Conservation (phyloP, 129 eudicot species). For the Lactuca sativa region DNA sequence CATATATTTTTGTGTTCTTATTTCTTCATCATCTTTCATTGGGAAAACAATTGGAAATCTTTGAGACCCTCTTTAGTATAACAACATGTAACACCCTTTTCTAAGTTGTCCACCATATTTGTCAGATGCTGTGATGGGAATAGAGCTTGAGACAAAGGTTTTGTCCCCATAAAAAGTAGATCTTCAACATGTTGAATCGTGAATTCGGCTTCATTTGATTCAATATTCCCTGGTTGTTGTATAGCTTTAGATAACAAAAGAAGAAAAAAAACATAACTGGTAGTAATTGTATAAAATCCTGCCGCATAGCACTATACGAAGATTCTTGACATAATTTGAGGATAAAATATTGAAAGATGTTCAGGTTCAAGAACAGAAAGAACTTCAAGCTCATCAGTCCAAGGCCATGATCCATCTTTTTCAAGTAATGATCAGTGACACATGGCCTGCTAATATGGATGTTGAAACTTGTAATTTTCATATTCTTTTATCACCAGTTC, state of each 20-base stretch:
- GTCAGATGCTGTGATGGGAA: constrained; percentile 84
- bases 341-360: constrained; percentile 61
- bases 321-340: constrained; percentile 73
- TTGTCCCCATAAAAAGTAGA: constrained; percentile 54
- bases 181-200: constrained; percentile 69
- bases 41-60: background rate
- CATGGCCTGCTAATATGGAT: constrained; percentile 95
- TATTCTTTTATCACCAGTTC: constrained; percentile 69
- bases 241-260: background rate
- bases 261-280: background rate
- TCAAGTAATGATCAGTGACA: constrained; percentile 77
- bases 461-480: constrained; percentile 87
- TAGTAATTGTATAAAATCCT: constrained; percentile 41
- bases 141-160: constrained; percentile 67
- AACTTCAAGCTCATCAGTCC: constrained; percentile 80
- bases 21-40: too few species aligned
- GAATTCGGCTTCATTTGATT: constrained; percentile 78
- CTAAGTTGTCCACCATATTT: constrained; percentile 76
- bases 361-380: constrained; percentile 72
- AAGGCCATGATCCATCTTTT: constrained; percentile 73
- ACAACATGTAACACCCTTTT: constrained; percentile 57
- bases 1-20: too few species aligned
- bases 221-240: constrained; percentile 63
- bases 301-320: constrained; percentile 80
- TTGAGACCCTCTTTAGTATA: constrained; percentile 65